Conservation (phyloP, 257 asterid species). For the Asclepias syriaca region DNA sequence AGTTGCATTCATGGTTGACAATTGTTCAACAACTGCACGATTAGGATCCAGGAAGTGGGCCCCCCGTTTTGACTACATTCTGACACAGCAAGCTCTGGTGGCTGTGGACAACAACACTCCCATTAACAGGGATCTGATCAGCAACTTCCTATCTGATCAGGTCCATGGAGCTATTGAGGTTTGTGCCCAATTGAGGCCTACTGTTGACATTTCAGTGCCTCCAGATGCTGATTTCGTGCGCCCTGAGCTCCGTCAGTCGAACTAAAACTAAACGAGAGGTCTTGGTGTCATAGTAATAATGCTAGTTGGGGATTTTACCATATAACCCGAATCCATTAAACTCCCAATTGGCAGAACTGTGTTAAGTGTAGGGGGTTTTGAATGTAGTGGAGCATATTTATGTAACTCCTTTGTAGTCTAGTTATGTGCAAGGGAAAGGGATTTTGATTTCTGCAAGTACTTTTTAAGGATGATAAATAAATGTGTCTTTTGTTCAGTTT, state of each 20-base stretch:
- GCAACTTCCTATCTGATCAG: slow-evolving; percentile 81
- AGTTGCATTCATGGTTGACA: slow-evolving; percentile 97
- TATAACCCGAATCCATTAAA: no score
- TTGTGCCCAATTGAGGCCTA: slow-evolving; percentile 87
- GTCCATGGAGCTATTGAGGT: slow-evolving; percentile 82
- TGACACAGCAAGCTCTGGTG: slow-evolving; percentile 90
- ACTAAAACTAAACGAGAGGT: background rate
- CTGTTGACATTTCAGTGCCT: slow-evolving; percentile 89
- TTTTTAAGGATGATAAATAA: no score
- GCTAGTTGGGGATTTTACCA: background rate
- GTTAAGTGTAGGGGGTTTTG: no score
- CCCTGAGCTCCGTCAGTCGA: slow-evolving; percentile 67
- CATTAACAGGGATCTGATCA: slow-evolving; percentile 68
- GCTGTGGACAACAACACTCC: slow-evolving; percentile 62
- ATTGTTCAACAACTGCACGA: slow-evolving; percentile 92
- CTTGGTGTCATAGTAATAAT: no score
- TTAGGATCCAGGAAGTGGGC: slow-evolving; percentile 98
- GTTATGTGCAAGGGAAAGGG: no score
- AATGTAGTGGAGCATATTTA: no score
- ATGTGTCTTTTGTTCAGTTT: no score
- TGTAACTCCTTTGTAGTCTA: no score
- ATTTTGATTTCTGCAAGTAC: no score
- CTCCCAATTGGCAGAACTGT: no score
- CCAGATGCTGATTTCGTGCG: slow-evolving; percentile 92
- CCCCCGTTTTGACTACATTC: slow-evolving; percentile 76